Evolutionary conservation across 2,329 filamentous ascomycete genomes (phyloP).

Genomic region (Westerdykella sp.): DNA sequence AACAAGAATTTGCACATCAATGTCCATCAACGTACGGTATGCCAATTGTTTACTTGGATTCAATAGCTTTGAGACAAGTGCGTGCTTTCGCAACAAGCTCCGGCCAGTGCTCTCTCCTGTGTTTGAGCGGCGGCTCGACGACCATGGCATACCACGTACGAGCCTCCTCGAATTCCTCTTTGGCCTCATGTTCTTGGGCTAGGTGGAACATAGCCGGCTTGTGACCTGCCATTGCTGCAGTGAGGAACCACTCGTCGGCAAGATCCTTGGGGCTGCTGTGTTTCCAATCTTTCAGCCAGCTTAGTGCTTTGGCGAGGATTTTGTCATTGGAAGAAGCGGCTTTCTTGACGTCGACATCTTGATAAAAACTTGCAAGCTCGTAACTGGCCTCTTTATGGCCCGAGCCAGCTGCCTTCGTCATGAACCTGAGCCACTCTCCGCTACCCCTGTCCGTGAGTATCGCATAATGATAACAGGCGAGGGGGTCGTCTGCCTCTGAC

Average conservation of each 20-base stretch:
- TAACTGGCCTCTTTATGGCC: constrained; percentile 36
- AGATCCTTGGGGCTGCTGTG: constrained; percentile 15
- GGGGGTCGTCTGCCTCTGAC: constrained; percentile 39
- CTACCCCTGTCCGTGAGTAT: constrained; percentile 20
- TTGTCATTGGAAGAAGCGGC: constrained; percentile 1
- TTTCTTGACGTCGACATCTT: constrained; percentile 22
- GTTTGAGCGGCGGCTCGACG: constrained; percentile 8
- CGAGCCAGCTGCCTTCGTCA: constrained; percentile 42
- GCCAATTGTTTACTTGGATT: too few relatives aligned
- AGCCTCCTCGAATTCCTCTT: constrained; percentile 12
- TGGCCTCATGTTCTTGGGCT: constrained; percentile 14
- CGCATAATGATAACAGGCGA: constrained; percentile 37
- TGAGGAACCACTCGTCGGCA: constrained; percentile 28
- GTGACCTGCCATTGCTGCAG: constrained; percentile 22
- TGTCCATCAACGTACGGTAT: too few relatives aligned
- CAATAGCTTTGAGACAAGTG: neutral
- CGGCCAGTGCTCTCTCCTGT: neutral
- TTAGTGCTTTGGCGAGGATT: constrained; percentile 8
- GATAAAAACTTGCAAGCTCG: constrained; percentile 38
- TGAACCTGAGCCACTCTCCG: constrained; percentile 39
- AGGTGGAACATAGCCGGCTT: constrained; percentile 25
- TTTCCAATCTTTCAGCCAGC: constrained; percentile 15
- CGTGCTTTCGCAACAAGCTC: neutral
- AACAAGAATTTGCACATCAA: too few relatives aligned
- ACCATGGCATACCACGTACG: constrained; percentile 8